Base-by-base conservation (phyloP, 73 alveolate genomes). In the Blepharisma japonicum region DNA sequence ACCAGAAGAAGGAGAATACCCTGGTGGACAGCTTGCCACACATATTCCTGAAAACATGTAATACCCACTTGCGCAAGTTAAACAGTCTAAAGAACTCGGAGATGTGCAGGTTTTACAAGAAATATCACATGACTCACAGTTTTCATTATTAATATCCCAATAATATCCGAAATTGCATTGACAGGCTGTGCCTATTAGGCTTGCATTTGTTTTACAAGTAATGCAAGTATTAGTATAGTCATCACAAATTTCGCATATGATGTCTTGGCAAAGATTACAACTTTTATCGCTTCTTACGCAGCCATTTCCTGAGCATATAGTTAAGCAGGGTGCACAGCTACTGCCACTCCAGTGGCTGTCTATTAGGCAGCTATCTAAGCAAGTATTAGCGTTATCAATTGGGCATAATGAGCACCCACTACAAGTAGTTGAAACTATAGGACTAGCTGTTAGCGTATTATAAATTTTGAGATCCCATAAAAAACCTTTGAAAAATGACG, bases 141-240 rank as follows among this genome's bases (percentile, higher is more conserved):
- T 14, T 18, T 8, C 11, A 14, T n/a, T 2, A 11, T 8, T 9
- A 9, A 48, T 14, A 18, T 61, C 48, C 39, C 14, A 14, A 25
- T 61, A 61, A 9, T n/a, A 20, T 2, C 74, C 74, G 2, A 0
- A 1, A n/a, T 20, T 61, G 47, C 74, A 61, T 61, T 61, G 74
- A 61, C 74, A 61, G 14, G 2, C 3, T 8, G 2, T 5, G 2
- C 47, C 38, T 14, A 61, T 61, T 9, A 61, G 46, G 18, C 5
- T 25, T 20, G 74, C 74, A 25, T 61, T 61, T 20, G 74, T 61
- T 61, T 61, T 61, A 61, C 74, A 61, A 25, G 47, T 61, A 8
- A 25, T 25, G 47, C 74, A 61, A 2, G 74, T 61, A 8, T n/a
- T 39, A 2, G 74, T 14, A 39, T 2, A 61, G 23, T 61, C 74